Evolutionary conservation across 371 early-diverging fungal species (phyloP), one percentile per base, ranked within the genome.

Genomic region (Actinomortierella wolfii): DNA sequence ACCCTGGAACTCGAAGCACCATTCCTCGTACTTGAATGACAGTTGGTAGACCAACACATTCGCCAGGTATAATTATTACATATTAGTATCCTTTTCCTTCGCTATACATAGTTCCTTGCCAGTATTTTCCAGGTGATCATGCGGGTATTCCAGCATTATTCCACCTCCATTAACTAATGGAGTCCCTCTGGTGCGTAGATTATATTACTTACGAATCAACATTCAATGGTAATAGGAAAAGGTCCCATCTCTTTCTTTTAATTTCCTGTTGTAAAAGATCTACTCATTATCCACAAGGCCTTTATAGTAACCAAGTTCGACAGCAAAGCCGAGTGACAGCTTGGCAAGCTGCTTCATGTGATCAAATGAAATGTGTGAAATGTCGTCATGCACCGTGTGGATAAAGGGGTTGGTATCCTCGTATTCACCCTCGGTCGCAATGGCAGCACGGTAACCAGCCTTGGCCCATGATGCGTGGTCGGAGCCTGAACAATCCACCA

Each of bases 381-480:
- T 65, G 5, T 78, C 81, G 65, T 97, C 97, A 40, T 76, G 68
- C 9, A 87, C 75, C 15, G 89, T 77, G 78, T 96, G 97, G 64
- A 96, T 91, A 56, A 83, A 63, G 3, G 83, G 80, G 76, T 87
- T 88, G 21, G 80, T 85, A 39, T 89, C 89, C 15, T 85, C 80
- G 67, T 90, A 87, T 14, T 79, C 81, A 18, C 86, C 85, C 81
- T 97, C 97, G 56, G 94, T 94, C 1, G 92, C 83, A 64, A 95
- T 94, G 5, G 92, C 91, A 24, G 95, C 88, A 20, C 89, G 90
- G 78, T 81, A 95, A 1, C 94, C 94, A 24, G 85, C 85, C 67
- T 91, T 87, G 61, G 83, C 84, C 95, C 95, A 97, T 18, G 94
- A 90, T 17, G 96, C 95, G 68, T 97, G 96, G 78, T 97, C 96